Evolutionary conservation across 2,329 filamentous ascomycete species (phyloP), one percentile per base, ranked within the genome.

Genomic region (Massarina eburnea): DNA sequence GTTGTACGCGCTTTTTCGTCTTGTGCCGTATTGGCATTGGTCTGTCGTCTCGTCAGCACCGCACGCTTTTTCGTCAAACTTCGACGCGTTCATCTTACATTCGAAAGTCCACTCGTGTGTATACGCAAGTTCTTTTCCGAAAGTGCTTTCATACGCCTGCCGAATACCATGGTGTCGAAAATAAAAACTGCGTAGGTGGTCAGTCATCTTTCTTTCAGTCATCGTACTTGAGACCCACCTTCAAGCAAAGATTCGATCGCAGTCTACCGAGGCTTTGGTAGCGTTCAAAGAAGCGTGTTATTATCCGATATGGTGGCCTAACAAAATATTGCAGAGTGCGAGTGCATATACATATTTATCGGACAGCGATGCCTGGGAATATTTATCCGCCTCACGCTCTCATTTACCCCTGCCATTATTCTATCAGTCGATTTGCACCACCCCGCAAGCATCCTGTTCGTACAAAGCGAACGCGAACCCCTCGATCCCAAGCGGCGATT

Each of bases 91-190:
- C 12, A 46, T 51, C 24, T 46, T n/a, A 69, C 67, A 55, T 62
- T 58, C 15, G 41, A 40, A 24, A 47, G 55, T 38, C 53, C 43
- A 1, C 53, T 57, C 40, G 61, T 60, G 43, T 70, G 65, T 33
- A 61, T 44, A 38, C 57, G 54, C 22, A 70, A 34, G 46, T 68
- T 70, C 36, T 64, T 59, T 35, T 66, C 61, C 1, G 66, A 67
- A 30, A 69, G 21, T 14, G 20, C 14, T 17, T 26, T 26, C 18
- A n/a, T 15, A 39, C 14, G 36, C 34, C 18, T 21, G n/a, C 18
- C 15, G 12, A 19, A 21, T 21, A 19, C 18, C 34, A 37, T 37
- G 18, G 34, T 19, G 7, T 37, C 18, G 18, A 14, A 37, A 20
- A 6, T 14, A 4, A 20, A 8, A 9, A 17, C 18, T 37, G 22